Evolutionary conservation across 2,329 filamentous ascomycete species (phyloP), one percentile per base, ranked within the genome.

Genomic region (Balansia obtecta): DNA sequence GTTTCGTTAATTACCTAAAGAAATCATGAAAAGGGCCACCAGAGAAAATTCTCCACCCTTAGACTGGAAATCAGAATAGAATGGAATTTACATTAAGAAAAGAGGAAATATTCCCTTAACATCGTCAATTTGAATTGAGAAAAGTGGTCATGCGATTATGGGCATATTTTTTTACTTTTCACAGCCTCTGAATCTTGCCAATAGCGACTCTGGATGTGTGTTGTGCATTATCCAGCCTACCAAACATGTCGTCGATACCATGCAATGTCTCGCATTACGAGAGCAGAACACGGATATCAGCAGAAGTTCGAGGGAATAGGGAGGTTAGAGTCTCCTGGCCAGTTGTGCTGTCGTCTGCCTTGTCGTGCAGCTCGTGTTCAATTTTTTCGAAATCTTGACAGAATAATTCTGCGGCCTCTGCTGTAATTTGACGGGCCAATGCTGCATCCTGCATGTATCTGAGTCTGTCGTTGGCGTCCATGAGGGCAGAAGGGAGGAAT

Each of bases 401-500:
- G 68, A 98, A 98, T 49, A 72, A 76, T 57, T 88, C 83, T 0
- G 89, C 86, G 0, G 90, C 91, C 55, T 86, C 80, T 58, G 94
- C 87, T 0, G 88, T 93, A 46, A 95, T 79, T 45, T 82, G 74
- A 45, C 87, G 79, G 13, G 85, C 84, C 51, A 95, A 69, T 11
- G 74, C 75, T 1, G 85, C 79, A 59, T 87, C 86, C 54, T 85
- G 82, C 1, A 98, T 69, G 41, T 79, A 73, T 55, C 83, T 84
- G 27, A 97, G 67, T 53, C 88, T 87, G 47, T 93, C 86, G 58
- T 87, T 82, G 2, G 90, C 90, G 63, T 98, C 93, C 74, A 96
- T 91, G 32, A 95, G 75, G 2, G 91, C 93, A 1, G 88, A 94
- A 0, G 93, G 90, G 22, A 98, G 72, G 68, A 97, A 98, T 53